These are phyloP conservation scores for Gaertneriomyces sp. DNA, from an alignment of 192 early-diverging fungal species.

Conservation along the genomic window DNA sequence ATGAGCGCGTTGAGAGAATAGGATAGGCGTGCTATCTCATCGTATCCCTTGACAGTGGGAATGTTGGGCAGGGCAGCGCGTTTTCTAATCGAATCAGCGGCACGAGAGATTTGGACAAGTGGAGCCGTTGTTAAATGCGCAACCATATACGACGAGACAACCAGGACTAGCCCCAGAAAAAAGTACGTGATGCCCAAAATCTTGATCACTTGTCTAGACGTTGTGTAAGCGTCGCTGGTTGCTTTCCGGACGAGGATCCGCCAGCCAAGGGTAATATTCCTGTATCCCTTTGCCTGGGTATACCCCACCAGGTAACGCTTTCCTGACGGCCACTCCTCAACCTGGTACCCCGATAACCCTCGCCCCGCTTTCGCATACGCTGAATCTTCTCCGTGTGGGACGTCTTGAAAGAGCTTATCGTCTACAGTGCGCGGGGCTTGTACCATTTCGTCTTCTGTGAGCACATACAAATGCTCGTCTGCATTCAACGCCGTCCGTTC, in stretches of 20 bases:
- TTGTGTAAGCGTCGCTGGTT: conserved; percentile 8
- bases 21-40: conserved; percentile 26
- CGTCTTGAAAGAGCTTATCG: no score
- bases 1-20: conserved; percentile 20
- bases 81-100: conserved; percentile 27
- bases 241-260: conserved; percentile 19
- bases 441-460: not conserved
- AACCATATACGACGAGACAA: conserved; percentile 6
- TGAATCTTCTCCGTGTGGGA: not conserved
- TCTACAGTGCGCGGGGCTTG: no score
- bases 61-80: conserved; percentile 21
- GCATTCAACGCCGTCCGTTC: conserved; percentile 3
- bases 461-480: not conserved
- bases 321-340: conserved; percentile 20
- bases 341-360: conserved; percentile 4
- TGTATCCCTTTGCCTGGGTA: not conserved
- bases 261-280: conserved; percentile 14
- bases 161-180: conserved; percentile 16
- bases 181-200: conserved; percentile 11
- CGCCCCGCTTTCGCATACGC: not conserved
- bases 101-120: conserved; percentile 16
- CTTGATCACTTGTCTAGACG: conserved; percentile 11
- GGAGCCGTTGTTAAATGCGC: conserved; percentile 29
- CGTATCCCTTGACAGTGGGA: conserved; percentile 19
- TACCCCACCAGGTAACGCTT: conserved; percentile 10